A percentile compares a stretch with the other conserved stretches of the same genome.
phyloP scores from a whole-genome alignment of 2,329 filamentous ascomycete species.

The Monosporascus sp. region DNA sequence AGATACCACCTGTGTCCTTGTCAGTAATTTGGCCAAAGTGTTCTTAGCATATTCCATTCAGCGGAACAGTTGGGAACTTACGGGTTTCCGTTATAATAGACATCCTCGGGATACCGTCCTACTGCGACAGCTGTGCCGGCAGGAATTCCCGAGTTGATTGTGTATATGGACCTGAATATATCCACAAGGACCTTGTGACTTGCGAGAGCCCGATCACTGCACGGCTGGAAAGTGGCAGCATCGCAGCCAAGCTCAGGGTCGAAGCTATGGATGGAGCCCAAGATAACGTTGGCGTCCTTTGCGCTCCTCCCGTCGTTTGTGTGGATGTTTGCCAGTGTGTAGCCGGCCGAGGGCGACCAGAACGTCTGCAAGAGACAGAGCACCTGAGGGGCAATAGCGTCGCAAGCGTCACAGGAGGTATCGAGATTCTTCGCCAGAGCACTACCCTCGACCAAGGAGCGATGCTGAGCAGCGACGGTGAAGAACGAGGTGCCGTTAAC shows the following conservation, averaged over 20 bases:
- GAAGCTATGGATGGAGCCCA: slow-evolving; percentile 62
- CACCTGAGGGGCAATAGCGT: slow-evolving; percentile 60
- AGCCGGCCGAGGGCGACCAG: slow-evolving; percentile 58
- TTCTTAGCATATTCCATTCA: no score
- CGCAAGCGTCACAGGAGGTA: slow-evolving; percentile 54
- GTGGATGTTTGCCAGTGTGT: slow-evolving; percentile 65
- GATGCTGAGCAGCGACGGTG: slow-evolving; percentile 64
- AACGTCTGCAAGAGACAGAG: slow-evolving; percentile 70
- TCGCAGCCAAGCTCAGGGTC: slow-evolving; percentile 63
- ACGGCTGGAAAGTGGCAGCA: slow-evolving; percentile 71
- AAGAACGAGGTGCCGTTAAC: slow-evolving; percentile 74
- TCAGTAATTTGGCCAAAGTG: no score
- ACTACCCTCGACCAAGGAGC: slow-evolving; percentile 62
- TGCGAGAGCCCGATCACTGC: slow-evolving; percentile 60
- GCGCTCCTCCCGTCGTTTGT: slow-evolving; percentile 56
- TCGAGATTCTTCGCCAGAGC: slow-evolving; percentile 60
- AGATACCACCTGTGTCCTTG: slow-evolving; percentile 58
- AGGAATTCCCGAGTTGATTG: slow-evolving; percentile 60
- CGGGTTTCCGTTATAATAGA: slow-evolving; percentile 73
- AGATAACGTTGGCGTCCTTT: slow-evolving; percentile 66
- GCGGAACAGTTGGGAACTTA: slow-evolving; percentile 8
- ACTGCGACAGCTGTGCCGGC: slow-evolving; percentile 55
- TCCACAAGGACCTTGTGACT: slow-evolving; percentile 74
- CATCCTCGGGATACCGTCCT: slow-evolving; percentile 66
- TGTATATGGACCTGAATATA: slow-evolving; percentile 66